Base-by-base conservation (phyloP, 495 filamentous ascomycete genomes). In the Aspergillus sclerotiicarbonarius region DNA sequence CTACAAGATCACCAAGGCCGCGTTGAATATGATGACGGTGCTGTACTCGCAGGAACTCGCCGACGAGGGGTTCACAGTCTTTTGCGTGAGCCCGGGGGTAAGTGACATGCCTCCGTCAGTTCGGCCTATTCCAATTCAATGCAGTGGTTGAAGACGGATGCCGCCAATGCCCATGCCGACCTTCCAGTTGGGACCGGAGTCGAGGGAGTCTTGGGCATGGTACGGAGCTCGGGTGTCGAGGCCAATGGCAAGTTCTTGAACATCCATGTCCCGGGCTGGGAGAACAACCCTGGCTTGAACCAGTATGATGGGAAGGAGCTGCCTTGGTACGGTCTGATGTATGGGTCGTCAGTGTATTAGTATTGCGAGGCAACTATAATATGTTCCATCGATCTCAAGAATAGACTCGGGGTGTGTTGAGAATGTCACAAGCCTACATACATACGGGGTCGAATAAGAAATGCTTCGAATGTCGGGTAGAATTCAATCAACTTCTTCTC, bases 1-100 rank as follows among this genome's bases (percentile, higher is more conserved):
- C 6, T 84, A 84, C 59, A 82, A 79, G 58, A 72, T 83, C 56
- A 67, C 73, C 33, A 84, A 84, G 62, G 76, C 80, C 0, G 77
- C 76, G 2, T 51, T 81, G 50, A 82, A 83, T 52, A 74, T 76
- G 64, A 59, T 84, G 6, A 82, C 75, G 3, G 69, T 76, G 0
- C 76, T 81, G 56, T 81, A 81, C 52, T 70, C 79, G 0, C 55
- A 71, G 41, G 62, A 68, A 15, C 76, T 72, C 54, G 71, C 62
- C 2, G 57, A 70, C 5, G 66, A 77, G 8, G 75, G 76, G 0
- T 80, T 83, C 49, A 75, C 71, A 0, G 71, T 82, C 29, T 54
- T 81, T 32, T 70, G 71, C 8, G 31, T 82, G 29, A 70, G 60
- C 45, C 81, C 80, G 8, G 81, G 80, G 3, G 79, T 80, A 69